Percentiles rank a stretch among this genome's conserved stretches.
Evolutionary conservation across 805 yeast species (phyloP).

Genomic region (Kodamaea sagamina): DNA sequence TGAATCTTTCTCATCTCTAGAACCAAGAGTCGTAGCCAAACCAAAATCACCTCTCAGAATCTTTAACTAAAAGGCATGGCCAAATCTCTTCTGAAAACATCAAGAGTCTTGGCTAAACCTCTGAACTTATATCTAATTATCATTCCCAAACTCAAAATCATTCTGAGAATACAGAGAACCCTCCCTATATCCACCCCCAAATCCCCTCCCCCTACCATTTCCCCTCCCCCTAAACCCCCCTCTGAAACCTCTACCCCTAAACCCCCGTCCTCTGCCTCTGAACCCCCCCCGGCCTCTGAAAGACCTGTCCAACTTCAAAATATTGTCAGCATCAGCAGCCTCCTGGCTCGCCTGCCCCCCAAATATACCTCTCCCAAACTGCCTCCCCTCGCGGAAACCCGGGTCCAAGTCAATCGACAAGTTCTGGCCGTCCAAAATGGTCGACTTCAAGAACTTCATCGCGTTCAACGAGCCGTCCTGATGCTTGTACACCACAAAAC

Average conservation of each 20-base stretch:
- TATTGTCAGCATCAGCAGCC: constrained; percentile 20
- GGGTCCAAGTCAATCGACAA: constrained; percentile 92
- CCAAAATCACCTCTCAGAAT: too few species aligned
- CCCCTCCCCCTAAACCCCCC: constrained; percentile 33
- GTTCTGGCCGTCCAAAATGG: constrained; percentile 79
- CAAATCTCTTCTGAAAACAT: too few species aligned
- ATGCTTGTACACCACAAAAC: constrained; percentile 77
- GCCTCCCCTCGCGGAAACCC: constrained; percentile 93
- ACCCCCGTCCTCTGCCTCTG: constrained; percentile 49
- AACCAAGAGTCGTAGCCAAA: too few species aligned
- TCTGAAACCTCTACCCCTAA: constrained; percentile 38
- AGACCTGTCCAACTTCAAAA: constrained; percentile 9
- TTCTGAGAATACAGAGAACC: constrained; percentile 4
- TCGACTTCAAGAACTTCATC: constrained; percentile 76
- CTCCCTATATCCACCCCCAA: constrained; percentile 16
- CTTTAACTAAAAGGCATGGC: too few species aligned
- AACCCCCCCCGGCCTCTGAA: constrained; percentile 24
- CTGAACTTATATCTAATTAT: neutral
- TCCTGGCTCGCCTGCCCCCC: constrained; percentile 94
- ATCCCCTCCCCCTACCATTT: constrained; percentile 20
- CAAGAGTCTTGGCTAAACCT: too few species aligned
- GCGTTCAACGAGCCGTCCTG: constrained; percentile 78
- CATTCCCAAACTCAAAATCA: neutral
- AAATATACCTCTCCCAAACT: constrained; percentile 87
- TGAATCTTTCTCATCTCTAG: too few species aligned